Conservation (phyloP, 2,329 filamentous ascomycete species). For the Fusarium marasasianum region DNA sequence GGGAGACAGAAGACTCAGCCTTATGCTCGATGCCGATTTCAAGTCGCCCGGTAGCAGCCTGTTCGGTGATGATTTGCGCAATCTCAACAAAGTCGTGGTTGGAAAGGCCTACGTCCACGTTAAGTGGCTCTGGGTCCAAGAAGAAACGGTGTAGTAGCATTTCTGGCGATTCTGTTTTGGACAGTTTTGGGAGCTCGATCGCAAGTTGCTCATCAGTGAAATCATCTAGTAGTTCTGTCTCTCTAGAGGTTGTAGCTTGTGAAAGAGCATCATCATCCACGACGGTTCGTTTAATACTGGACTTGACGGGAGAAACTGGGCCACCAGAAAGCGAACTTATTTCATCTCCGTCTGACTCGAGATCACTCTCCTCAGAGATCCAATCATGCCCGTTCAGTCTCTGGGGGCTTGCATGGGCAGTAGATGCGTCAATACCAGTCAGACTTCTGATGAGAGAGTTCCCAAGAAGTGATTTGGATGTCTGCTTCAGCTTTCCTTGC, state of each 20-base stretch:
- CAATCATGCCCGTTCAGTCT: slow-evolving; percentile 51
- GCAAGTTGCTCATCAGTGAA: slow-evolving; percentile 56
- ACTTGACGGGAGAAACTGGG: slow-evolving; percentile 60
- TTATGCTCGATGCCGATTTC: slow-evolving; percentile 44
- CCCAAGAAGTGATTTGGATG: slow-evolving; percentile 42
- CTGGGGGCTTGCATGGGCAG: slow-evolving; percentile 47
- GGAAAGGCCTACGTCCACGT: slow-evolving; percentile 55
- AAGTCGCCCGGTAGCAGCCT: slow-evolving; percentile 66
- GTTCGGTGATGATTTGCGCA: slow-evolving; percentile 77
- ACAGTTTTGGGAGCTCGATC: slow-evolving; percentile 60
- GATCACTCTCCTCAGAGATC: slow-evolving; percentile 60
- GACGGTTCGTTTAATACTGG: slow-evolving; percentile 53
- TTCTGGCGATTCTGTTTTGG: slow-evolving; percentile 59
- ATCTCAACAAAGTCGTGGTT: slow-evolving; percentile 72
- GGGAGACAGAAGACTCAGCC: slow-evolving; percentile 26
- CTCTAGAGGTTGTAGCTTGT: slow-evolving; percentile 61
- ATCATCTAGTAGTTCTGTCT: slow-evolving; percentile 58
- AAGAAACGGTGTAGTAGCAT: slow-evolving; percentile 65
- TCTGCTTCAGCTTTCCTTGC: slow-evolving; percentile 55
- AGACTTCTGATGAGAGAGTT: slow-evolving; percentile 43
- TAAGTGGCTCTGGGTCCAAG: slow-evolving; percentile 65
- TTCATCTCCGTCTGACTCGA: slow-evolving; percentile 66
- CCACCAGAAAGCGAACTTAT: slow-evolving; percentile 61
- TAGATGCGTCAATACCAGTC: slow-evolving; percentile 39
- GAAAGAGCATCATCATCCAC: slow-evolving; percentile 68